Evolutionary conservation across 1,284 basidiomycete genomes (phyloP), one percentile per base, ranked within the genome.

Genomic region (Mixia osmundae): DNA sequence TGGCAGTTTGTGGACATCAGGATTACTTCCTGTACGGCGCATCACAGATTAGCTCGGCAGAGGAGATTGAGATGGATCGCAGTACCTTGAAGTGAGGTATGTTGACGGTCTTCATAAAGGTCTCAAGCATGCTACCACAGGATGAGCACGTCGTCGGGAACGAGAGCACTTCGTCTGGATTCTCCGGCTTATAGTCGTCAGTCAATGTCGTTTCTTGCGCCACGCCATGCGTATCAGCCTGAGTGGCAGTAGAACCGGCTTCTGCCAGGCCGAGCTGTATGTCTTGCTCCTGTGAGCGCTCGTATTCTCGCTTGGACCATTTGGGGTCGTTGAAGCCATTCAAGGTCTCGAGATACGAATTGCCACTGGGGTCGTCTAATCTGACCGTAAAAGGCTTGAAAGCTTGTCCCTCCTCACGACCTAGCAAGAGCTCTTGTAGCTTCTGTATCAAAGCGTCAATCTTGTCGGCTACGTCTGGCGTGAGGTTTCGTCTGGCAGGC

Each of bases 1-100:
- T 82, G 79, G 57, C 91, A 97, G 54, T 94, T 91, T 19, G 87
- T 89, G 19, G 87, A 91, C 89, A 97, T 97, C 59, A 99, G 87
- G 44, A 97, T 63, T 42, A 89, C 76, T 52, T 99, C 85, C 77
- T 85, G 43, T 21, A 7, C 14, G n/a, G 14, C 20, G 12, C 0
- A 5, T 7, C 31, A 21, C n/a, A 25, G 3, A 3, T 5, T 2
- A 25, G 19, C 21, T 24, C 9, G 9, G 10, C 15, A 25, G n/a
- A n/a, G n/a, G n/a, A n/a, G n/a, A n/a, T n/a, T n/a, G n/a, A n/a
- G n/a, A n/a, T n/a, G n/a, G n/a, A n/a, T n/a, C n/a, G n/a, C n/a
- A 62, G 36, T 40, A 76, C 80, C 66, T 97, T 82, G 67, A 99
- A 97, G 59, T 99, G 89, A 0, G 91, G 91, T 47, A 99, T 95